These are phyloP conservation scores for Kodamaea sp. DNA, from an alignment of 1,139 yeast genomes.

Conservation along the genomic window DNA sequence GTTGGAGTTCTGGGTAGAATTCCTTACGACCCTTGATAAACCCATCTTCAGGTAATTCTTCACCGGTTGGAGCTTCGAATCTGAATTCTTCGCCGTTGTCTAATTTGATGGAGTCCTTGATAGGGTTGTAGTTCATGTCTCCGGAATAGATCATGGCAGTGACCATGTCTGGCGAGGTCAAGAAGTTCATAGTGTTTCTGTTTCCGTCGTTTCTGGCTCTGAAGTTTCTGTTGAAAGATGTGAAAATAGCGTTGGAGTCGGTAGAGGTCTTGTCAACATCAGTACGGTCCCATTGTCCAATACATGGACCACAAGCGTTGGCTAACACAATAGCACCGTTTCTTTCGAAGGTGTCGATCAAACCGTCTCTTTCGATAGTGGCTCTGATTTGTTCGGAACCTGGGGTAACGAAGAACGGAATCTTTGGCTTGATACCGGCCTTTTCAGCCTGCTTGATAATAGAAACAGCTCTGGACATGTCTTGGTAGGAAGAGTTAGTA, in stretches of 20 bases:
- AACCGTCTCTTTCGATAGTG: conserved; percentile 97
- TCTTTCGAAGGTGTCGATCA: conserved; percentile 83
- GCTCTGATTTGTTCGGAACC: conserved; percentile 99
- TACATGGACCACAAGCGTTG: conserved; percentile 99
- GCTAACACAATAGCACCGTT: conserved; percentile 96
- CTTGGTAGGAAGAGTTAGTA: conserved; percentile 99
- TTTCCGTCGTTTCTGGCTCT: conserved; percentile 97
- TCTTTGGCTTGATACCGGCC: conserved; percentile 89
- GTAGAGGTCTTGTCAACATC: conserved; percentile 64
- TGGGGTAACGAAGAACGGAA: conserved; percentile 93
- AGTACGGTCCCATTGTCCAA: conserved; percentile 97
- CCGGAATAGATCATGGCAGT: conserved; percentile 97
- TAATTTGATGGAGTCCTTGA: conserved; percentile 69
- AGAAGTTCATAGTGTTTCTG: conserved; percentile 93
- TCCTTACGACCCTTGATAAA: conserved; percentile 80
- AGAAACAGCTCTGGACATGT: conserved; percentile 96
- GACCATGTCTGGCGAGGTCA: conserved; percentile 95
- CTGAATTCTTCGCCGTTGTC: conserved; percentile 69
- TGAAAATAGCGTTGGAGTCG: conserved; percentile 79
- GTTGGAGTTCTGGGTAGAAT: conserved; percentile 83
- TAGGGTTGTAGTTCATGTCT: conserved; percentile 83
- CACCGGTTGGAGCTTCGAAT: conserved; percentile 72
- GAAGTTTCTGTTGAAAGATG: conserved; percentile 95
- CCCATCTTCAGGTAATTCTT: conserved; percentile 79
- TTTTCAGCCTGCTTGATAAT: conserved; percentile 87